Evolutionary conservation across 257 asterid species (phyloP).

Genomic region (Anisodus tanguticus): DNA sequence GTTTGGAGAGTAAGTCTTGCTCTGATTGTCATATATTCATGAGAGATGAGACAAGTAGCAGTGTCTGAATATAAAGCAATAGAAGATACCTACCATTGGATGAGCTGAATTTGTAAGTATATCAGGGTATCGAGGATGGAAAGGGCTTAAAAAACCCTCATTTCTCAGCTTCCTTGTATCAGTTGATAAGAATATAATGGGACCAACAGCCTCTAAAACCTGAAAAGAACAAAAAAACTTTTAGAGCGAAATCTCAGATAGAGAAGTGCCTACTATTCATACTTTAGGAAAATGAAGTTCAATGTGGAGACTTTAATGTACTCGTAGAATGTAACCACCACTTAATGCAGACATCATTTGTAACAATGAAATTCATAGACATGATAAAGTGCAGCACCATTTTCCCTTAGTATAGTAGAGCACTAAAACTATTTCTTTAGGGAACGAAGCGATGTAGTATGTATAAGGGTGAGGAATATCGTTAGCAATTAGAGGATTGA

Average conservation of each 20-base stretch:
- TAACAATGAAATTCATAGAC: not conserved
- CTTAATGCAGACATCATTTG: not conserved
- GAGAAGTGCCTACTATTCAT: slow-evolving; percentile 26
- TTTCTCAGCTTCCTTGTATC: slow-evolving; percentile 97
- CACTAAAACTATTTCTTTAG: not conserved
- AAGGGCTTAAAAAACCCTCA: slow-evolving; percentile 97
- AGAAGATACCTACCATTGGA: slow-evolving; percentile 74
- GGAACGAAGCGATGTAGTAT: not conserved
- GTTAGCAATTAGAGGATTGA: not conserved
- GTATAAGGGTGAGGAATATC: not conserved
- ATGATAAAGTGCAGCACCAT: slow-evolving; percentile 15
- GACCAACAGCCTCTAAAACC: slow-evolving; percentile 99
- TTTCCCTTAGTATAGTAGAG: not conserved
- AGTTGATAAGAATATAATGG: slow-evolving; percentile 85
- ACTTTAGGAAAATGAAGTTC: slow-evolving; percentile 28
- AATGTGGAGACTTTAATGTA: not conserved
- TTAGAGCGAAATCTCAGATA: slow-evolving; percentile 35
- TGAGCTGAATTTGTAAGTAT: slow-evolving; percentile 98
- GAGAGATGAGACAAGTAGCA: slow-evolving; percentile 22
- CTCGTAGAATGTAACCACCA: not conserved
- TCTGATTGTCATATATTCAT: not conserved
- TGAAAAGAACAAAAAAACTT: slow-evolving; percentile 39
- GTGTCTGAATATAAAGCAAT: slow-evolving; percentile 30
- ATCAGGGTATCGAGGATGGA: slow-evolving; percentile 99
- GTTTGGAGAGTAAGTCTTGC: not conserved